Base-by-base conservation (phyloP, 2,329 filamentous ascomycete genomes). In the Blumeria graminis region DNA sequence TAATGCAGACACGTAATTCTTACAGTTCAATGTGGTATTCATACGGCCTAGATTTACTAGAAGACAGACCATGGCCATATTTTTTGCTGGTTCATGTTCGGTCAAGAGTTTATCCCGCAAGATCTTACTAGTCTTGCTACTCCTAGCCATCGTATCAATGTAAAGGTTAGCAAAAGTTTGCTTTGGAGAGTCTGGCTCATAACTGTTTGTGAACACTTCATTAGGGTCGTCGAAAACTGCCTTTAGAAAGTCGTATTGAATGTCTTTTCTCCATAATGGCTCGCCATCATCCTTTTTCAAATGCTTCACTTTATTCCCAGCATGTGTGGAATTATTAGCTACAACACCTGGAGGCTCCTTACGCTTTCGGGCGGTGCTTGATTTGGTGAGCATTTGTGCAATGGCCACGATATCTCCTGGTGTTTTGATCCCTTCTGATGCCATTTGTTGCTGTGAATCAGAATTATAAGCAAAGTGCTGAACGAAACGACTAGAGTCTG, bases 11-110 rank as follows among this genome's bases (percentile, higher is more conserved):
- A 48, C 10, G 50, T 28, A 13, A 38, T 33, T 69, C 80, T 66
- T 73, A 94, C 89, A 96, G 66, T 98, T 98, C 52, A 98, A 74
- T 0, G 92, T 98, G 1, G 92, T 98, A 69, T 98, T 98, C 92
- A 98, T 98, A 60, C 92, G 78, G 58, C 92, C 92, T 61, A 98
- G 86, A 66, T 98, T 98, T 68, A 98, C 92, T 64, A 98, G 72
- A 61, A 98, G 72, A 69, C 92, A 98, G 58, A 98, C 90, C 92
- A 98, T 98, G 56, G 92, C 92, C 92, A 98, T 98, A 65, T 87
- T 90, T 68, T 94, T 88, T 38, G 90, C 92, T 22, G 89, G 89
- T 61, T 87, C 82, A 65, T 86, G 82, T 68, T 98, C 92, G 62
- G 83, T 92, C 65, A 94, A 76, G 61, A 98, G 76, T 73, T 98